Conservation (phyloP, 495 filamentous ascomycete species). For the Ramalina intermedia region DNA sequence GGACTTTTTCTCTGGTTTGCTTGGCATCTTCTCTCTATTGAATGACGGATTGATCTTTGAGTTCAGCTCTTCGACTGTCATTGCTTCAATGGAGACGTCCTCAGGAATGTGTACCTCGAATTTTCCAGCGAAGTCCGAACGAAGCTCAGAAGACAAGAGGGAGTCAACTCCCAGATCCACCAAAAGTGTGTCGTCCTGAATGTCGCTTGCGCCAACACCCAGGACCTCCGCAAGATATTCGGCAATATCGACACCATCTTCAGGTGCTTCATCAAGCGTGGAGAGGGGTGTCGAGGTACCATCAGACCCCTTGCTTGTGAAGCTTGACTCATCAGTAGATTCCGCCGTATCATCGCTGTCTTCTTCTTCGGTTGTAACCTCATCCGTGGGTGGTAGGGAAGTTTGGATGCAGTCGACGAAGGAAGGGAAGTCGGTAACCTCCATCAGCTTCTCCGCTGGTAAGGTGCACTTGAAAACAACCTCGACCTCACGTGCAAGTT, state of each 20-base stretch:
- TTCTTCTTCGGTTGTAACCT: neutral
- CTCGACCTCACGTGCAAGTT: conserved; percentile 38
- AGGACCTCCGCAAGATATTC: too few species aligned
- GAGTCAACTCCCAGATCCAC: too few species aligned
- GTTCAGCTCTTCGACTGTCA: too few species aligned
- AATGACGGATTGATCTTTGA: too few species aligned
- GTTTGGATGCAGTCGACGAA: conserved; percentile 13
- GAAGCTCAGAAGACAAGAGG: too few species aligned
- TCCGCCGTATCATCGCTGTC: neutral
- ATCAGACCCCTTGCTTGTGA: neutral
- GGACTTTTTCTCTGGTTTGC: too few species aligned
- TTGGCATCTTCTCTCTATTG: too few species aligned
- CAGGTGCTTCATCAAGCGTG: neutral
- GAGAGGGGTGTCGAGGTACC: neutral
- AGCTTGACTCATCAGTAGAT: neutral
- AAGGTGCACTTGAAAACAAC: conserved; percentile 26
- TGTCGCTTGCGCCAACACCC: too few species aligned
- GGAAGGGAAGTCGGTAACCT: conserved; percentile 18
- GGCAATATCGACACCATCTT: neutral
- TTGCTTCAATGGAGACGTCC: too few species aligned
- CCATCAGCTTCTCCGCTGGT: conserved; percentile 21
- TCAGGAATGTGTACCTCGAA: too few species aligned
- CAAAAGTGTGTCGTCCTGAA: too few species aligned
- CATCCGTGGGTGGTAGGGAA: neutral
- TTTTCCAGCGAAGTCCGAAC: too few species aligned